These are phyloP conservation scores for Fonsecaea multimorphosa DNA, from an alignment of 2,329 filamentous ascomycete species.

Conservation along the genomic window DNA sequence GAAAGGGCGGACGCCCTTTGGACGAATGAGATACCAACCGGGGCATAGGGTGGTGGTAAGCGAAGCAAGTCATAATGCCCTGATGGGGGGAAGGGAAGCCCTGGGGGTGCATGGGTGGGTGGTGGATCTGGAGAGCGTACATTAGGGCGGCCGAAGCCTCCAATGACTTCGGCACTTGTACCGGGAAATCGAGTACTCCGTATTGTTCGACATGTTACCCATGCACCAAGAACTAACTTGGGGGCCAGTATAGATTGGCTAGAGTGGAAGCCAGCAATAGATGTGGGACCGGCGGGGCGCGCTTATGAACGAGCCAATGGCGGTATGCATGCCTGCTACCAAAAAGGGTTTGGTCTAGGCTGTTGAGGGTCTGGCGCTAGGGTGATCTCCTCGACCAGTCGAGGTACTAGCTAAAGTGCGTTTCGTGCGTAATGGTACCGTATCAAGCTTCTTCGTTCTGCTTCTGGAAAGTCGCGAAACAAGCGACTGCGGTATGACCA, in stretches of 20 bases:
- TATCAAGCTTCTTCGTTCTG: constrained; percentile 5
- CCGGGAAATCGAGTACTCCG: constrained; percentile 2
- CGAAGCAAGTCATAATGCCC: not conserved
- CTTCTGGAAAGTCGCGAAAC: constrained; percentile 1
- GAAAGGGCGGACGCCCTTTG: not conserved
- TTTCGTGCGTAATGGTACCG: not conserved
- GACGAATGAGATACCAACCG: not conserved
- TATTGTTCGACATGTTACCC: no score
- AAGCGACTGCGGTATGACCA: not conserved
- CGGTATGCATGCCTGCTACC: constrained; percentile 18
- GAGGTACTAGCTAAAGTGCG: not conserved
- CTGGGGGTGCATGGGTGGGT: no score
- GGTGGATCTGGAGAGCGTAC: not conserved
- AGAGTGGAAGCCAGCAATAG: constrained; percentile 2
- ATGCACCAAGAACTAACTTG: not conserved
- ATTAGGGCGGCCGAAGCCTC: not conserved
- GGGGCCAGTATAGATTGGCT: constrained; percentile 1
- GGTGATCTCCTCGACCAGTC: not conserved
- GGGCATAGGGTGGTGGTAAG: not conserved
- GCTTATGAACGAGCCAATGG: constrained; percentile 29
- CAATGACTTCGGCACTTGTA: constrained; percentile 4
- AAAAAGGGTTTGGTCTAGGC: constrained; percentile 4
- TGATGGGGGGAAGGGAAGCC: not conserved
- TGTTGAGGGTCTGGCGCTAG: not conserved
- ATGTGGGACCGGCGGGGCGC: not conserved